A percentile compares a stretch with the other conserved stretches of the same genome.
Evolutionary conservation across 257 asterid species (phyloP).

Genomic region (Capsicum baccatum): DNA sequence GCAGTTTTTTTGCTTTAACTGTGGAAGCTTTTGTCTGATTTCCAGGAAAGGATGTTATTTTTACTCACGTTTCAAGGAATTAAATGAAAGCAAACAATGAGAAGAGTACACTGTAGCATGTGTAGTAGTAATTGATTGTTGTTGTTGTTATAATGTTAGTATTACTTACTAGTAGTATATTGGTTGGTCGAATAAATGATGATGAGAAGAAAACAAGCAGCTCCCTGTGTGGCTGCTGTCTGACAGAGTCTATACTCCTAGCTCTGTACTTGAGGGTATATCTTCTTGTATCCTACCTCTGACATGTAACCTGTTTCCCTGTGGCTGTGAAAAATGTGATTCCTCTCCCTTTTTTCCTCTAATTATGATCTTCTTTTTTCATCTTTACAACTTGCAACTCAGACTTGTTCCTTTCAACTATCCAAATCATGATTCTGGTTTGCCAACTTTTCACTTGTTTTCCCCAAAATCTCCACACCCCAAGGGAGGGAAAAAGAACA

Average conservation of each 20-base stretch:
- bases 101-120: constrained; percentile 9
- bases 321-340: constrained; percentile 25
- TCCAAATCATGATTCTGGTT: constrained; percentile 34
- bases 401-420: constrained; percentile 45
- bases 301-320: neutral
- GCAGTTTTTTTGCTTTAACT: constrained; percentile 10
- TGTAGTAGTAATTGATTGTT: constrained; percentile 27
- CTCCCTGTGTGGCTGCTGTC: constrained; percentile 24
- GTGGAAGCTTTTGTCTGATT: constrained; percentile 38
- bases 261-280: neutral
- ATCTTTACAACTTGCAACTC: constrained; percentile 40
- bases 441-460: constrained; percentile 22
- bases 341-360: constrained; percentile 18
- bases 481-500: neutral
- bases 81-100: constrained; percentile 21
- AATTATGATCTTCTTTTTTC: constrained; percentile 25
- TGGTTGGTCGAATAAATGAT: constrained; percentile 24
- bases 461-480: neutral
- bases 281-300: constrained; percentile 29
- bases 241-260: neutral
- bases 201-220: constrained; percentile 27
- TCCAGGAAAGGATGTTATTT: neutral
- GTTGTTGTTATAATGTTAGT: neutral
- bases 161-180: neutral
- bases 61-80: neutral